Percentiles rank a stretch among this genome's conserved stretches.
phyloP scores from a whole-genome alignment of 352 stramenopile species.

The Globisporangium barbulae region DNA sequence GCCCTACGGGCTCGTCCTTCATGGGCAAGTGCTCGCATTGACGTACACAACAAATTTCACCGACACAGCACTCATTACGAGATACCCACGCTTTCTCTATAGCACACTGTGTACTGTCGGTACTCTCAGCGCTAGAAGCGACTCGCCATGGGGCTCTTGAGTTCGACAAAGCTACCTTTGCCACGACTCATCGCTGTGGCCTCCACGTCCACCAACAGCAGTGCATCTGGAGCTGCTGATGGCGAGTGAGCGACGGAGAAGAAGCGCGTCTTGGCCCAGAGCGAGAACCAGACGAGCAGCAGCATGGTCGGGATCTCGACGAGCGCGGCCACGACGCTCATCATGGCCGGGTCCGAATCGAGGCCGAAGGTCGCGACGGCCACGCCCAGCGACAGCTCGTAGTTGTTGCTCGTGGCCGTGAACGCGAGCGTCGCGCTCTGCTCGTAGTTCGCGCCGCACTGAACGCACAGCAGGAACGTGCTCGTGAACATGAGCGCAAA shows the following conservation, averaged over 20 bases:
- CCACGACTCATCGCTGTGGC: background rate
- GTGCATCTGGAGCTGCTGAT: background rate
- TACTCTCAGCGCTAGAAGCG: background rate
- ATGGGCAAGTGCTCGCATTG: no score
- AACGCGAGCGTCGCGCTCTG: conserved; percentile 56
- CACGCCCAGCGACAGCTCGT: conserved; percentile 70
- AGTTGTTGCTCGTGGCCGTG: conserved; percentile 87
- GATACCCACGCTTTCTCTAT: no score
- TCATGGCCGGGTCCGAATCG: conserved; percentile 59
- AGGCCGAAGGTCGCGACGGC: conserved; percentile 66
- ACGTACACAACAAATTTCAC: no score
- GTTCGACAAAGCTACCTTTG: background rate
- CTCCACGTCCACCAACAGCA: background rate
- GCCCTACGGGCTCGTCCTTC: no score
- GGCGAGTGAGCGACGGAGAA: background rate
- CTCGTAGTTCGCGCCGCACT: conserved; percentile 35
- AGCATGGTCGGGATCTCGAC: conserved; percentile 51
- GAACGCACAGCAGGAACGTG: conserved; percentile 39
- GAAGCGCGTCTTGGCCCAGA: conserved; percentile 20
- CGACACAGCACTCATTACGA: background rate
- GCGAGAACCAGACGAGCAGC: conserved; percentile 26
- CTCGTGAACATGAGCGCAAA: conserved; percentile 55
- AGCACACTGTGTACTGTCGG: background rate
- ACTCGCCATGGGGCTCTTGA: background rate
- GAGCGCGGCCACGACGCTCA: conserved; percentile 40